These are phyloP conservation scores for Trifolium fragiferum DNA, from an alignment of 306 rosid genomes.

Conservation along the genomic window DNA sequence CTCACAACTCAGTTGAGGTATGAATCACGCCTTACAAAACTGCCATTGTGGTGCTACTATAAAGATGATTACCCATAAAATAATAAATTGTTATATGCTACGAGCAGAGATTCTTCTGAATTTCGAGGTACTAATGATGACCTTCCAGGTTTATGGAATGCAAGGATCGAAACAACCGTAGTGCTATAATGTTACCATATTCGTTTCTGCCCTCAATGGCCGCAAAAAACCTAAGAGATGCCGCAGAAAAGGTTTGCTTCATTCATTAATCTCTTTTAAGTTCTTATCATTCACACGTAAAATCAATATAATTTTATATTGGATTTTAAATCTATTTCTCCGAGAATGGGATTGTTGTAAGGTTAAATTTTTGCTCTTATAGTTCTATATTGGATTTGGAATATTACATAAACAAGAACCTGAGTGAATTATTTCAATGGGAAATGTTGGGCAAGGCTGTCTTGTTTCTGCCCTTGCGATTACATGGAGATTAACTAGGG, in stretches of 20 bases:
- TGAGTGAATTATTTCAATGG: slow-evolving; percentile 19
- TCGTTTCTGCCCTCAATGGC: slow-evolving; percentile 87
- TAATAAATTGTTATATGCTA: not conserved
- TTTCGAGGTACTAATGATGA: slow-evolving; percentile 38
- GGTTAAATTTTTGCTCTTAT: not conserved
- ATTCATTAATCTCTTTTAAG: slow-evolving; percentile 30
- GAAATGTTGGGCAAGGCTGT: slow-evolving; percentile 8
- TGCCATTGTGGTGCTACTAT: slow-evolving; percentile 9
- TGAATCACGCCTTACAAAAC: slow-evolving; percentile 23
- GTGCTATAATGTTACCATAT: slow-evolving; percentile 72
- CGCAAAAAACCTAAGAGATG: slow-evolving; percentile 67
- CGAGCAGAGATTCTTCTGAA: slow-evolving; percentile 29
- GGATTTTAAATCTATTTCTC: slow-evolving; percentile 15
- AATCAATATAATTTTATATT: slow-evolving; percentile 5
- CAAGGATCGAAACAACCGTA: slow-evolving; percentile 90
- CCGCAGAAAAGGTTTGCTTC: slow-evolving; percentile 74
- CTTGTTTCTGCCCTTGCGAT: slow-evolving; percentile 13
- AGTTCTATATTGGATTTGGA: slow-evolving; percentile 18
- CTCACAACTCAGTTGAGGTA: not conserved
- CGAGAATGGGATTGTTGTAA: not conserved
- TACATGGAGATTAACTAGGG: slow-evolving; percentile 26
- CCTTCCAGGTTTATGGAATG: slow-evolving; percentile 93
- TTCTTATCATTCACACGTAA: not conserved
- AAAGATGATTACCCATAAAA: slow-evolving; percentile 9
- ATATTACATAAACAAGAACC: slow-evolving; percentile 15